Base-by-base conservation (phyloP, 495 filamentous ascomycete genomes). In the Xylaria castorea region DNA sequence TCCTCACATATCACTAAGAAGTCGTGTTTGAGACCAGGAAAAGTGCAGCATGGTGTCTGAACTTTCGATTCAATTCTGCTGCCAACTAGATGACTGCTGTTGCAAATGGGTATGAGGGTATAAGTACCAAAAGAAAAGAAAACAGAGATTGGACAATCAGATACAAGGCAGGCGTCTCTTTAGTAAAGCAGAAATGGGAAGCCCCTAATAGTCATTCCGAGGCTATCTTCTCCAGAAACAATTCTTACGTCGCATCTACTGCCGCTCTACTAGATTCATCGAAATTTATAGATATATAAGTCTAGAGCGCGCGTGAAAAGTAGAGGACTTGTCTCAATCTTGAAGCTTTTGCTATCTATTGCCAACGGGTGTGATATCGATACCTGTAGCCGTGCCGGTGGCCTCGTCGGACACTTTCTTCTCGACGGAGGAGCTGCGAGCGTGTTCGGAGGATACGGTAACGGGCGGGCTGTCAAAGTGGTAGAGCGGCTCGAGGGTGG, bases 401-500 rank as follows among this genome's bases (percentile, higher is more conserved):
- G 22, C 53, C 5, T 69, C 67, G 27, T 36, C 4, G 8, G 30
- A 16, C 11, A 62, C 25, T 8, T 63, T 64, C 32, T 71, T 63
- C 32, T 71, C 68, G 42, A 62, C 58, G n/a, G 58, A 36, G 44
- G 57, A 51, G 32, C 42, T 32, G 58, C 55, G 53, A 32, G 58
- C 44, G 3, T 46, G 44, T 6, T 51, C 42, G 5, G 46, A 44
- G 27, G n/a, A 40, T 36, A 55, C 25, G 65, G 38, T 36, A 42
- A 61, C 58, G 7, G 69, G 50, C 18, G 42, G 64, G 36, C 53
- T 48, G n/a, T 82, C 80, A 48, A 80, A 81, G 44, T 78, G 76
- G 64, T 87, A 88, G 8, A 88, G 80, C 64, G 81, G 77, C n/a
- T 85, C 82, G 32, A 80, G 81, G 16, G 63, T 68, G 4, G 71